Percentiles rank a stretch among this genome's conserved stretches.
Evolutionary conservation across 2,329 filamentous ascomycete genomes (phyloP).

Genomic region (Cladosporium sp.): DNA sequence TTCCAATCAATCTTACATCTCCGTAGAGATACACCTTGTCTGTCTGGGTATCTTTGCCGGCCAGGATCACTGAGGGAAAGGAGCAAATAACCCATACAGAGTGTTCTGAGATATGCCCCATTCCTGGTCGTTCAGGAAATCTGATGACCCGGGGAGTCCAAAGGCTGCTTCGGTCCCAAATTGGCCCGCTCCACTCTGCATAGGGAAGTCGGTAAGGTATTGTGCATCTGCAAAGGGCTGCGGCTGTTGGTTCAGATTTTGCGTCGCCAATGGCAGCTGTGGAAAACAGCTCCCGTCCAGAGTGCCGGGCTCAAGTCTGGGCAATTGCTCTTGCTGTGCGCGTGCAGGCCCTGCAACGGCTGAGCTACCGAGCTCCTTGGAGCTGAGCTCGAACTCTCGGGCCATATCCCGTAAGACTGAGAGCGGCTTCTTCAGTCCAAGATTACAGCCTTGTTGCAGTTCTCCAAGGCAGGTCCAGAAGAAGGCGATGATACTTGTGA

Average conservation of each 20-base stretch:
- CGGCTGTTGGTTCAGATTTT: neutral
- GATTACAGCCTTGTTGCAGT: conserved; percentile 2
- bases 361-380: neutral
- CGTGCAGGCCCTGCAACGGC: neutral
- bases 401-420: neutral
- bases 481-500: neutral
- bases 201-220: neutral
- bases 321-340: neutral
- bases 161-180: neutral
- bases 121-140: conserved; percentile 1
- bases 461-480: conserved; percentile 2
- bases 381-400: neutral
- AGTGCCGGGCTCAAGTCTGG: neutral
- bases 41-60: neutral
- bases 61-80: neutral
- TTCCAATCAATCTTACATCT: neutral
- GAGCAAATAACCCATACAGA: conserved; percentile 5
- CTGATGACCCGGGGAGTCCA: neutral
- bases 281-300: neutral
- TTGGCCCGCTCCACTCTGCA: neutral
- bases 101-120: neutral
- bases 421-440: neutral
- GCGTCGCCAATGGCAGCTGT: neutral
- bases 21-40: neutral
- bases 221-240: neutral